A percentile compares a stretch with the other conserved stretches of the same genome.
These are phyloP conservation scores for Microbotryum saponariae DNA, from an alignment of 1,284 basidiomycete species.

Conservation along the genomic window DNA sequence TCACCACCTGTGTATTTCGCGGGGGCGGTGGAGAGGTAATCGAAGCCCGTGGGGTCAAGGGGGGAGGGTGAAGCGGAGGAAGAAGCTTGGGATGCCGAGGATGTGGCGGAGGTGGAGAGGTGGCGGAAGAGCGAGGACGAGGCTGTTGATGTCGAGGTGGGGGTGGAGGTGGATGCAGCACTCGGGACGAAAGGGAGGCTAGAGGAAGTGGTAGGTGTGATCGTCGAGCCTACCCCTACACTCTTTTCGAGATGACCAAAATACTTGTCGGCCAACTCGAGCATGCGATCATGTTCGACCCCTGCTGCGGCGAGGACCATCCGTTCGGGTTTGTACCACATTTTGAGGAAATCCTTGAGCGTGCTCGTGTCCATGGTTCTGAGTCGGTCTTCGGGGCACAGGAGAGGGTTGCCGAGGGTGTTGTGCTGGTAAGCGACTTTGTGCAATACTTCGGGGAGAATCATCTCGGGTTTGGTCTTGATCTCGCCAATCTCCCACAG, in stretches of 20 bases:
- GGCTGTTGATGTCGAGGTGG: slow-evolving; percentile 50
- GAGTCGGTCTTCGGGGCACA: slow-evolving; percentile 81
- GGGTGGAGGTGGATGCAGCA: slow-evolving; percentile 24
- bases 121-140: slow-evolving; percentile 60
- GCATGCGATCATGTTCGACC: slow-evolving; percentile 78
- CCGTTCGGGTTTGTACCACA: slow-evolving; percentile 85
- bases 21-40: slow-evolving; percentile 44
- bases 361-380: slow-evolving; percentile 58
- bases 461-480: slow-evolving; percentile 81
- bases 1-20: slow-evolving; percentile 79
- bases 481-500: slow-evolving; percentile 90
- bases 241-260: slow-evolving; percentile 60
- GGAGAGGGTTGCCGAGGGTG: slow-evolving; percentile 78
- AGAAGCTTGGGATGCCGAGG: slow-evolving; percentile 51
- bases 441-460: slow-evolving; percentile 88
- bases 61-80: slow-evolving; percentile 38
- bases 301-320: slow-evolving; percentile 93
- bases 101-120: slow-evolving; percentile 59
- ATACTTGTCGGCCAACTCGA: slow-evolving; percentile 71
- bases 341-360: slow-evolving; percentile 60
- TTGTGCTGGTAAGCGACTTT: slow-evolving; percentile 69
- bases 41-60: slow-evolving; percentile 37
- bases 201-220: slow-evolving; percentile 53
- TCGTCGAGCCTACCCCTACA: slow-evolving; percentile 31
- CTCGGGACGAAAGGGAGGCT: slow-evolving; percentile 12